These are phyloP conservation scores for Trichoderma aggressivum DNA, from an alignment of 2,329 filamentous ascomycete genomes.

Conservation along the genomic window DNA sequence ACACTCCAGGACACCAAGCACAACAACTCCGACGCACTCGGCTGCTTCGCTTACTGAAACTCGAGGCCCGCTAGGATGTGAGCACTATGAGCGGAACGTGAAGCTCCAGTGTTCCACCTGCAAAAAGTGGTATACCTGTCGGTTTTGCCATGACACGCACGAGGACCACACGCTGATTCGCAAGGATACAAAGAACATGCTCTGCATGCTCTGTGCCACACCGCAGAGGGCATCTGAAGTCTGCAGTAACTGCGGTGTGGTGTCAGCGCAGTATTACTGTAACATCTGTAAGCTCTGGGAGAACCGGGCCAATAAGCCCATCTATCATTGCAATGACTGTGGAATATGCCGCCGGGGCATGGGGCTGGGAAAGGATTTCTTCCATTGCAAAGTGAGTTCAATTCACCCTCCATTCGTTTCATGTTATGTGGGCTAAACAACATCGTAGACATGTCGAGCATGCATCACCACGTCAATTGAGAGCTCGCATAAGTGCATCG, in stretches of 20 bases:
- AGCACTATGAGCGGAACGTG: conserved; percentile 92
- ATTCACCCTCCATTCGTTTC: neutral
- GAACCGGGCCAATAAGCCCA: conserved; percentile 82
- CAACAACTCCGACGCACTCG: conserved; percentile 22
- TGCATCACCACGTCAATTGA: conserved; percentile 89
- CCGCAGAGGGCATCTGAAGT: conserved; percentile 77
- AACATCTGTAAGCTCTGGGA: conserved; percentile 96
- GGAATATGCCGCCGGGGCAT: conserved; percentile 90
- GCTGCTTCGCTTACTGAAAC: conserved; percentile 26
- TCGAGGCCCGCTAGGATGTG: conserved; percentile 66
- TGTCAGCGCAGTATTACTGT: conserved; percentile 88
- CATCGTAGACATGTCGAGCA: conserved; percentile 73
- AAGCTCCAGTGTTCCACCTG: conserved; percentile 93
- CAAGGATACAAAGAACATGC: conserved; percentile 86
- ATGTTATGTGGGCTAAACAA: neutral
- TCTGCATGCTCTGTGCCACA: conserved; percentile 91
- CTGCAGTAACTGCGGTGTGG: conserved; percentile 72
- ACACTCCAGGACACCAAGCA: conserved; percentile 42
- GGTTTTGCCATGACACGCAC: conserved; percentile 83
- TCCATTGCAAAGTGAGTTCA: conserved; percentile 82
- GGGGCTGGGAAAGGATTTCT: conserved; percentile 93
- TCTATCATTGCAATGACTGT: conserved; percentile 95
- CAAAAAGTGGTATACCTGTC: conserved; percentile 88
- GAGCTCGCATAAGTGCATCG: conserved; percentile 86
- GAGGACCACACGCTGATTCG: conserved; percentile 79